Percentiles rank a stretch among this genome's conserved stretches.
Conservation (phyloP, 1,284 basidiomycete species). For the Gomphus bonarii region DNA sequence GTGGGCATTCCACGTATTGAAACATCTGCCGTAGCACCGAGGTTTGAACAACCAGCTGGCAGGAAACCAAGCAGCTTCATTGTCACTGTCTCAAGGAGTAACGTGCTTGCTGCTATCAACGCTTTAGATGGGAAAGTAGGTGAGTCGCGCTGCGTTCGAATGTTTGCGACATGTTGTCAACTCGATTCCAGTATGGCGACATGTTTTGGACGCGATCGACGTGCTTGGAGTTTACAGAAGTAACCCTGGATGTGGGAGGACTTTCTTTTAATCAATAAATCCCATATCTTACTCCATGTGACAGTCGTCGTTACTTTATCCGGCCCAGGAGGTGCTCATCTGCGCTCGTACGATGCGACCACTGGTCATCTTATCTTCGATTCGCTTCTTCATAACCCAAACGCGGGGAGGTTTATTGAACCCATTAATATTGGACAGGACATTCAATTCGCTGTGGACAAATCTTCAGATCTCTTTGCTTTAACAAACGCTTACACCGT, state of each 20-base stretch:
- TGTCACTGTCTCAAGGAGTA: constrained; percentile 63
- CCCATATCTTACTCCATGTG: constrained; percentile 8
- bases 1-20: constrained; percentile 57
- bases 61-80: constrained; percentile 38
- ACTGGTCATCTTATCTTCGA: constrained; percentile 69
- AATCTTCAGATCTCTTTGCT: constrained; percentile 32
- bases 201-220: constrained; percentile 59
- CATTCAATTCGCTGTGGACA: constrained; percentile 25
- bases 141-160: constrained; percentile 27
- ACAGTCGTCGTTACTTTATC: constrained; percentile 67
- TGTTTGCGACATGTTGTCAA: constrained; percentile 4
- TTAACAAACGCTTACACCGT: constrained; percentile 54
- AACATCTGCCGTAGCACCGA: constrained; percentile 40
- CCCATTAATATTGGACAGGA: constrained; percentile 37
- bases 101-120: constrained; percentile 72
- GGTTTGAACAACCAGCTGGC: constrained; percentile 31
- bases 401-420: constrained; percentile 36
- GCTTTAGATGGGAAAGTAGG: constrained; percentile 64
- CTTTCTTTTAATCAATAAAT: constrained; percentile 13
- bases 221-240: constrained; percentile 60
- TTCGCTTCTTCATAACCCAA: constrained; percentile 40
- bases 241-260: constrained; percentile 42
- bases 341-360: constrained; percentile 59
- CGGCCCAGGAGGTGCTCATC: constrained; percentile 58
- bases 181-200: constrained; percentile 63